phyloP scores from a whole-genome alignment of 1,139 yeast species.

The Protomyces lactucae-debilis region DNA sequence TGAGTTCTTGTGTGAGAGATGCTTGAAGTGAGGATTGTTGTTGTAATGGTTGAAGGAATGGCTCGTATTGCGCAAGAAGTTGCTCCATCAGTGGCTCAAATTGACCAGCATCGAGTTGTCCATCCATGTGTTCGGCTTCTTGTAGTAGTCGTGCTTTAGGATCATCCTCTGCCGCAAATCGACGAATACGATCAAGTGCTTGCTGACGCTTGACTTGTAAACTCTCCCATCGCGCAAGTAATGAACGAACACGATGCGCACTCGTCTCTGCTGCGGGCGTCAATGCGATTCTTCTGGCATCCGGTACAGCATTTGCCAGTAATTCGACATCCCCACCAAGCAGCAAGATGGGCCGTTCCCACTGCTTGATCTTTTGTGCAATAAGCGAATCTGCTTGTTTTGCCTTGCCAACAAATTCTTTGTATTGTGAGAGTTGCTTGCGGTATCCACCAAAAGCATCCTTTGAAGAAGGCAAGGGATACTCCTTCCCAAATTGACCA shows the following conservation, averaged over 20 bases:
- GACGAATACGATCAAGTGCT: neutral
- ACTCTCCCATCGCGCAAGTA: neutral
- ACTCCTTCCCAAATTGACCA: constrained; percentile 47
- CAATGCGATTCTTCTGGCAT: constrained; percentile 37
- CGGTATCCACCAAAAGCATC: constrained; percentile 40
- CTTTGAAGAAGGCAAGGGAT: constrained; percentile 47
- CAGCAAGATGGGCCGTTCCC: constrained; percentile 46
- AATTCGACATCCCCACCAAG: constrained; percentile 46
- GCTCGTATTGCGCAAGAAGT: neutral
- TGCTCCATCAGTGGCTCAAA: constrained; percentile 7
- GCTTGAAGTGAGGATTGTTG: neutral
- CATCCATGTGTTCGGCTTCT: neutral
- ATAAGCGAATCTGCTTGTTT: constrained; percentile 56
- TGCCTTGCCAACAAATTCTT: constrained; percentile 49
- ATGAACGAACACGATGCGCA: constrained; percentile 8
- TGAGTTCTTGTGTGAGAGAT: neutral
- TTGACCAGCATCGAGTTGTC: neutral
- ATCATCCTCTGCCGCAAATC: constrained; percentile 11
- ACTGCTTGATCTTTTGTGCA: constrained; percentile 44
- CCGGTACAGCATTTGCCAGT: constrained; percentile 51
- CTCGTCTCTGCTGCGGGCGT: constrained; percentile 1
- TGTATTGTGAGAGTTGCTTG: constrained; percentile 33
- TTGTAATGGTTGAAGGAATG: neutral
- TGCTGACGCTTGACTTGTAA: neutral
- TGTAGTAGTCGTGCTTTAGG: neutral